Conservation (phyloP, 257 asterid species). For the Voacanga thouarsii region DNA sequence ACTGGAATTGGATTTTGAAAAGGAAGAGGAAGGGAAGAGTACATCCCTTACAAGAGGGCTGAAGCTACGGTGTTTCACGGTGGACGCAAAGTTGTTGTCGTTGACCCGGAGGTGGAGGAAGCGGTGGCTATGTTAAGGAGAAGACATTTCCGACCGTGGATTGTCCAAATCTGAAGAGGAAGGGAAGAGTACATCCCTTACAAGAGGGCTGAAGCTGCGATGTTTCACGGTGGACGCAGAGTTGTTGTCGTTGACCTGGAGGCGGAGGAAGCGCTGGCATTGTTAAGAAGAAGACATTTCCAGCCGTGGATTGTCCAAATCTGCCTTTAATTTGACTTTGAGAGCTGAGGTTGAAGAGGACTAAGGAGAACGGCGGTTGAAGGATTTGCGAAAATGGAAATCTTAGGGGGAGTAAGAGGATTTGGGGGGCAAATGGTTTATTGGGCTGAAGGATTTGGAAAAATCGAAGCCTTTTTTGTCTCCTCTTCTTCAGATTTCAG, state of each 20-base stretch:
- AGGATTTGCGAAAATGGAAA: too few relatives aligned
- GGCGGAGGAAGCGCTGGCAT: neutral
- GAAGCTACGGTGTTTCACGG: neutral
- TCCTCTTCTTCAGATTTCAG: too few relatives aligned
- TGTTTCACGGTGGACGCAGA: neutral
- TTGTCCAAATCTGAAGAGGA: neutral
- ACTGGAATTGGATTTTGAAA: neutral
- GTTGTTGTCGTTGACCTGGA: neutral
- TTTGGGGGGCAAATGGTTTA: too few relatives aligned
- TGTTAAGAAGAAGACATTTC: constrained; percentile 1
- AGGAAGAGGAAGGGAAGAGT: neutral
- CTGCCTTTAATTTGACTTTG: too few relatives aligned
- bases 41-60: neutral
- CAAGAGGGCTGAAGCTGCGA: neutral
- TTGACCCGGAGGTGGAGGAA: neutral
- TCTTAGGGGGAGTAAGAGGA: too few relatives aligned
- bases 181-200: neutral
- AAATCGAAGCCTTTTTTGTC: too few relatives aligned
- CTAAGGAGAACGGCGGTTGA: too few relatives aligned
- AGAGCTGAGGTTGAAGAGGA: too few relatives aligned
- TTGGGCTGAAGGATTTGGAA: too few relatives aligned
- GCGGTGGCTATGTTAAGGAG: neutral
- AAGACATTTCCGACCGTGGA: neutral
- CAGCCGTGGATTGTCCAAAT: neutral
- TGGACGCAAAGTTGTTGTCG: neutral